Conservation (phyloP, 495 filamentous ascomycete species). For the Penicillium salamii region DNA sequence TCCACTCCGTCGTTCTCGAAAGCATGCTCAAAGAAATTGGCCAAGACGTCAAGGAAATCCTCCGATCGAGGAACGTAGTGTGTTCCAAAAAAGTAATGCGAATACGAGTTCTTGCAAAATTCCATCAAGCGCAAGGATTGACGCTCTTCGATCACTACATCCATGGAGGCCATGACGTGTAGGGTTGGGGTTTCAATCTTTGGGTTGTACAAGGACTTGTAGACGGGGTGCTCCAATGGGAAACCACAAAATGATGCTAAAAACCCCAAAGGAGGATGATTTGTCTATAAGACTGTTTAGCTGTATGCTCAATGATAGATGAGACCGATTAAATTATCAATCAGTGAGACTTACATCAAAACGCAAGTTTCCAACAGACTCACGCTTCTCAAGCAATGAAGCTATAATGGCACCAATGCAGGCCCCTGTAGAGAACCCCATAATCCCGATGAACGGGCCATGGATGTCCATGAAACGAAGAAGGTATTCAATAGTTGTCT, state of each 20-base stretch:
- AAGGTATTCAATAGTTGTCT: not conserved
- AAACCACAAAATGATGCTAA: conserved; percentile 10
- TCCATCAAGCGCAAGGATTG: not conserved
- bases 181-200: conserved; percentile 9
- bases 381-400: conserved; percentile 5
- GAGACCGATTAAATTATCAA: not conserved
- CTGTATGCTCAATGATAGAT: not conserved
- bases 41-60: not conserved
- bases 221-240: not conserved
- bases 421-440: conserved; percentile 2
- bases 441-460: conserved; percentile 4
- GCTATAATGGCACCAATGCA: not conserved
- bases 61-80: not conserved
- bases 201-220: not conserved
- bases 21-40: not conserved
- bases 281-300: not conserved
- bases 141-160: conserved; percentile 6
- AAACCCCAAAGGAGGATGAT: conserved; percentile 12
- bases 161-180: conserved; percentile 6
- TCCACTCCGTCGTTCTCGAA: not conserved
- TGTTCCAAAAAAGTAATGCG: not conserved
- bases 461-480: not conserved
- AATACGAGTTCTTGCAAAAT: not conserved
- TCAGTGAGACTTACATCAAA: not conserved
- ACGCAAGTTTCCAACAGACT: not conserved